These are phyloP conservation scores for Backusella australiensis DNA, from an alignment of 192 early-diverging fungal genomes.

Conservation along the genomic window DNA sequence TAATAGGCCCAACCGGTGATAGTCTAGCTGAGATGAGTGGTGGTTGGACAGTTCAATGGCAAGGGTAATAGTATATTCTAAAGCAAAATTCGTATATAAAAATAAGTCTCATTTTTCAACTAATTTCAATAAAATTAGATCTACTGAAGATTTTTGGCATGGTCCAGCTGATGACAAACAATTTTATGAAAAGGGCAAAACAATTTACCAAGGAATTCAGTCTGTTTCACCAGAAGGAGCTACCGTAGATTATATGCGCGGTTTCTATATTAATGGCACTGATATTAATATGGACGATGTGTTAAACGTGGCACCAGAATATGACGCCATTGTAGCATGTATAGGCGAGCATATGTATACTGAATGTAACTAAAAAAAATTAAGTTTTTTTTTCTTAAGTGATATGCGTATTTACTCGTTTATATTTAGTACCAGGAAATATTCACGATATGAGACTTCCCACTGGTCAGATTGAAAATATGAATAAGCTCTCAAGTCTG, in stretches of 20 bases:
- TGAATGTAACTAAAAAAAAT: slow-evolving; percentile 34
- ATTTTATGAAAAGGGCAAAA: slow-evolving; percentile 39
- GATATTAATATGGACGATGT: slow-evolving; percentile 15
- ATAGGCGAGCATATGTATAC: slow-evolving; percentile 61
- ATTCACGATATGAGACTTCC: slow-evolving; percentile 47
- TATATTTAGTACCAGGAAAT: slow-evolving; percentile 42
- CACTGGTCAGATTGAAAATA: slow-evolving; percentile 44
- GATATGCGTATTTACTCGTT: not conserved
- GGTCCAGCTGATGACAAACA: slow-evolving; percentile 48
- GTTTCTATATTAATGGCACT: slow-evolving; percentile 48
- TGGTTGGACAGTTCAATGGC: slow-evolving; percentile 66
- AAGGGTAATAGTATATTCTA: slow-evolving; percentile 33
- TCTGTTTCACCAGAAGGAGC: slow-evolving; percentile 24
- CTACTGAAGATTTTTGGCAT: slow-evolving; percentile 28
- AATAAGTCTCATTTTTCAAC: not conserved
- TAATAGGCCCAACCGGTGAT: slow-evolving; percentile 59
- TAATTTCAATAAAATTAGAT: not conserved
- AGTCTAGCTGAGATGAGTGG: slow-evolving; percentile 51
- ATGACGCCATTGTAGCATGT: slow-evolving; percentile 52
- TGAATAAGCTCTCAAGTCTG: slow-evolving; percentile 30
- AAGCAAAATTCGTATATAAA: not conserved
- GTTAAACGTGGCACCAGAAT: slow-evolving; percentile 30
- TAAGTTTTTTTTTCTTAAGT: not conserved
- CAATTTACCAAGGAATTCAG: slow-evolving; percentile 34
- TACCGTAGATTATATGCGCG: slow-evolving; percentile 31